Conservation (phyloP, 768 basidiomycete genomes). For the Rhodotorula kratochvilovae region DNA sequence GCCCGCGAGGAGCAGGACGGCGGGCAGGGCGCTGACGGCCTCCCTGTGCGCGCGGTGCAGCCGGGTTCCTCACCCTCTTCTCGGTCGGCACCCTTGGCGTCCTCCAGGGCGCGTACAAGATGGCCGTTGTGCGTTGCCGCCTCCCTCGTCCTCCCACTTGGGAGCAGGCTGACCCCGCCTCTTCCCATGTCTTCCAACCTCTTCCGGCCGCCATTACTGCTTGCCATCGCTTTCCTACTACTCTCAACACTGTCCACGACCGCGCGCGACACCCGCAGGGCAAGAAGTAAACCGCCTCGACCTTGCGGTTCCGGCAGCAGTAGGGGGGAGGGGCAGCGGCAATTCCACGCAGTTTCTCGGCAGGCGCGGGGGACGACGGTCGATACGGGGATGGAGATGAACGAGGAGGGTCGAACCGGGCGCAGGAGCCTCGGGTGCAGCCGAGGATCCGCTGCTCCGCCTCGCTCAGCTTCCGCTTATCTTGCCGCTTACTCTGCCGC, state of each 20-base stretch:
- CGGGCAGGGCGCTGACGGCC: not conserved
- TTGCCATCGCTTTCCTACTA: no score
- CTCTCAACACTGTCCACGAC: not conserved
- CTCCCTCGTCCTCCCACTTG: no score
- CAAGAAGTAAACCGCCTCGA: constrained; percentile 17
- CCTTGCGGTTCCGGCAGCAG: not conserved
- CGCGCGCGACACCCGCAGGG: not conserved
- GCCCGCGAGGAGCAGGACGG: not conserved
- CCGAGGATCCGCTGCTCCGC: no score
- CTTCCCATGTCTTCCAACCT: not conserved
- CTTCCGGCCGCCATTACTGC: no score
- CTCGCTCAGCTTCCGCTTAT: no score
- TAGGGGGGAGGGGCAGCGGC: not conserved
- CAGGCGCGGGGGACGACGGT: no score
- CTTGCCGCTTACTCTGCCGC: no score
- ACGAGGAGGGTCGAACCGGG: no score
- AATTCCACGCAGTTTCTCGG: no score
- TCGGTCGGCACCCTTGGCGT: constrained; percentile 28
- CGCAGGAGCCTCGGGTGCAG: no score
- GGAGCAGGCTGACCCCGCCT: not conserved
- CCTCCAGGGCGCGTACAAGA: constrained; percentile 24
- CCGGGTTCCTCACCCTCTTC: constrained; percentile 35
- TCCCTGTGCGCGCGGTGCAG: not conserved
- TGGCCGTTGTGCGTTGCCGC: constrained; percentile 19
- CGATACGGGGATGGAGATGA: no score